phyloP scores from a whole-genome alignment of 169 alveolate species.

The Plasmodium knowlesi region DNA sequence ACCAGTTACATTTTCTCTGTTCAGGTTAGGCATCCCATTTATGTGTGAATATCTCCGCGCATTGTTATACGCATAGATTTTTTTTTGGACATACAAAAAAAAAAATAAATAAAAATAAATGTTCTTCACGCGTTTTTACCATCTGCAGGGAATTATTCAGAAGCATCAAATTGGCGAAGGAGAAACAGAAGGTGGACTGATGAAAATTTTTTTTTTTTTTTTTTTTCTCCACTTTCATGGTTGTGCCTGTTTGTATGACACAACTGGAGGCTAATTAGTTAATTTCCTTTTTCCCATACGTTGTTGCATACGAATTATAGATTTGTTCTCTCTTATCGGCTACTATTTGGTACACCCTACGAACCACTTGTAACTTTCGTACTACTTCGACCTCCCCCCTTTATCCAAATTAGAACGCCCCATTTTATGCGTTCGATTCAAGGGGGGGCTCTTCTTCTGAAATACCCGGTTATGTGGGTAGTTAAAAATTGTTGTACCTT shows the following conservation, averaged over 20 bases:
- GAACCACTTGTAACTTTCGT: too few species aligned
- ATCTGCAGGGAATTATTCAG: background rate
- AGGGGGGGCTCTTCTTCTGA: background rate
- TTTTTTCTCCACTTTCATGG: background rate
- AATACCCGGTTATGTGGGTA: background rate
- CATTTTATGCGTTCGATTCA: background rate
- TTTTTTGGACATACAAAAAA: background rate
- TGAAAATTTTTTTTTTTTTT: background rate
- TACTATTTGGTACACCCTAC: background rate
- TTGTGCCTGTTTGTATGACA: background rate
- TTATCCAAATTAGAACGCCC: background rate
- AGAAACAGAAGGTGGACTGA: background rate
- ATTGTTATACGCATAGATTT: background rate
- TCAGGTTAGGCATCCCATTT: slow-evolving; percentile 14
- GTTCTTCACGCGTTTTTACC: background rate
- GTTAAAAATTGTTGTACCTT: background rate
- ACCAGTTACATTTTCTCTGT: slow-evolving; percentile 29
- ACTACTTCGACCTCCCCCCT: background rate
- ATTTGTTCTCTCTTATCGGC: background rate
- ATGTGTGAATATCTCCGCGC: background rate
- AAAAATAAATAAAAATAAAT: background rate
- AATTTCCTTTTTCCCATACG: background rate
- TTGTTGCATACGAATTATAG: background rate
- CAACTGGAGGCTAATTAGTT: background rate
- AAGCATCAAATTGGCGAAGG: background rate